These are phyloP conservation scores for Plasmodium malariae DNA, from an alignment of 169 alveolate species.

Conservation along the genomic window DNA sequence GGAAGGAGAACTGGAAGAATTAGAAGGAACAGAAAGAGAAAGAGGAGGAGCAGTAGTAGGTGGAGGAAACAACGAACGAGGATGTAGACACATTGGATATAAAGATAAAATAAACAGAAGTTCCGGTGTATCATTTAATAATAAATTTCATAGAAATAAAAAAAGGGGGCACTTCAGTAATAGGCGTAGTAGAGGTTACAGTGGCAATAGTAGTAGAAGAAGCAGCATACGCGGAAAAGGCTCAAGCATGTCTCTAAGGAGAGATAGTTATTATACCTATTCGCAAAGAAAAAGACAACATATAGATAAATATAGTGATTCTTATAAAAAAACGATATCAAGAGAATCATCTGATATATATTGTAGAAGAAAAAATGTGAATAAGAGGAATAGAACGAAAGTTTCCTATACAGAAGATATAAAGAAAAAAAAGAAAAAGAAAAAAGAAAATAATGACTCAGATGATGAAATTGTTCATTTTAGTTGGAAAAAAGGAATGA, in stretches of 20 bases:
- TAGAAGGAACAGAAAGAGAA: slow-evolving; percentile 13
- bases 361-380: slow-evolving; percentile 10
- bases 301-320: slow-evolving; percentile 17
- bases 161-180: slow-evolving; percentile 13
- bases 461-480: slow-evolving; percentile 82
- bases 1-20: not conserved
- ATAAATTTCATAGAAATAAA: not conserved
- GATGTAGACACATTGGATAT: not conserved
- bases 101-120: slow-evolving; percentile 6
- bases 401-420: slow-evolving; percentile 25
- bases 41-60: slow-evolving; percentile 6
- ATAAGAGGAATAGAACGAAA: slow-evolving; percentile 48
- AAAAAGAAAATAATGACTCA: slow-evolving; percentile 43
- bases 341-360: slow-evolving; percentile 1
- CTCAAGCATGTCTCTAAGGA: not conserved
- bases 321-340: slow-evolving; percentile 13
- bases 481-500: slow-evolving; percentile 85
- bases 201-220: not conserved
- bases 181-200: not conserved
- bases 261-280: not conserved
- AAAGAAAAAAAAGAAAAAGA: slow-evolving; percentile 64
- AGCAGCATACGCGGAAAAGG: not conserved
- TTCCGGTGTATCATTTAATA: not conserved
- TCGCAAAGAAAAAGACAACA: slow-evolving; percentile 17
- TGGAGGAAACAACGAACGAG: not conserved